Evolutionary conservation across 2,329 filamentous ascomycete genomes (phyloP).

Genomic region (Plectosphaerella plurivora): DNA sequence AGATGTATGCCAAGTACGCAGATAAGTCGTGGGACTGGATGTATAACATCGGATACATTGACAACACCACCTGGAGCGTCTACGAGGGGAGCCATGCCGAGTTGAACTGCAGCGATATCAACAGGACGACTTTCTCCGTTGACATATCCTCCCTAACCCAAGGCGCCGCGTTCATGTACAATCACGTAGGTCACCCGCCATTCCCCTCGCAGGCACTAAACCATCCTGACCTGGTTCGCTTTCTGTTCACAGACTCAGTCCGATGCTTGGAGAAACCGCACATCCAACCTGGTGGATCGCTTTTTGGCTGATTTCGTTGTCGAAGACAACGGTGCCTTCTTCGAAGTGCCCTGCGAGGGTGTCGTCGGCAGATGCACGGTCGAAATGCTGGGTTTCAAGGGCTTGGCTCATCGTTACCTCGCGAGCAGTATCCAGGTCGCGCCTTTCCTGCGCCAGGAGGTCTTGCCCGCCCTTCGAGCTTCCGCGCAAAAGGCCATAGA

Average conservation of each 20-base stretch:
- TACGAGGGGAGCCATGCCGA: conserved; percentile 51
- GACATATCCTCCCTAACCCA: conserved; percentile 47
- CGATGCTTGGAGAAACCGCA: conserved; percentile 24
- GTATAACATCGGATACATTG: conserved; percentile 42
- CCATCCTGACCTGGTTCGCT: conserved; percentile 21
- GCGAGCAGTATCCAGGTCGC: conserved; percentile 43
- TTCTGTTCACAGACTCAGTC: conserved; percentile 17
- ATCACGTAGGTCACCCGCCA: conserved; percentile 28
- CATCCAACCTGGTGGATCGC: conserved; percentile 31
- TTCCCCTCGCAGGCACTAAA: conserved; percentile 12
- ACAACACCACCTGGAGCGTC: conserved; percentile 49
- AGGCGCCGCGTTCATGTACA: conserved; percentile 57
- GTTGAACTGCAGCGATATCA: conserved; percentile 45
- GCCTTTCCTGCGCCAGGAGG: conserved; percentile 37
- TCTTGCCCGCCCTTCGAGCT: conserved; percentile 39
- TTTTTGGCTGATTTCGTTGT: conserved; percentile 39
- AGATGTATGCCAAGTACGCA: conserved; percentile 52
- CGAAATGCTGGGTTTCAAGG: conserved; percentile 58
- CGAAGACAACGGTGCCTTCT: conserved; percentile 46
- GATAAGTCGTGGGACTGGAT: conserved; percentile 55
- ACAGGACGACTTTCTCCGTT: conserved; percentile 49
- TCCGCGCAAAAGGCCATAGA: conserved; percentile 44
- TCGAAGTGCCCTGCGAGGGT: conserved; percentile 57
- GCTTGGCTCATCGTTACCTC: conserved; percentile 48
- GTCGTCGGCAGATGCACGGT: conserved; percentile 42